A percentile compares a stretch with the other conserved stretches of the same genome.
Conservation (phyloP, 345 rosid genomes). For the Populus ilicifolia region DNA sequence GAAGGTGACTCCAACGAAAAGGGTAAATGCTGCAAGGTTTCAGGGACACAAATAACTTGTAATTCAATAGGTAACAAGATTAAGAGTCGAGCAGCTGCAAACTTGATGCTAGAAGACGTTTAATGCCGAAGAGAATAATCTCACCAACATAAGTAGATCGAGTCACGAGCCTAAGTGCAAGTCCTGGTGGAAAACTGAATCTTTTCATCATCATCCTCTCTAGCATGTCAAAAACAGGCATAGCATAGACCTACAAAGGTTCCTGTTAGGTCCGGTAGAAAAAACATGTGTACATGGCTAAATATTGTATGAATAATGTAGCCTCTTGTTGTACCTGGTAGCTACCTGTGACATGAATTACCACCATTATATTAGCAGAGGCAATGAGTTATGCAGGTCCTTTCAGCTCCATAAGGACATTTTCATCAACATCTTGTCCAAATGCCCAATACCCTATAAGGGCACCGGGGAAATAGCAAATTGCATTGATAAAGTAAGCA, state of each 20-base stretch:
- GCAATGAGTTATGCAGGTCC: constrained; percentile 88
- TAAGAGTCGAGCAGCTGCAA: not conserved
- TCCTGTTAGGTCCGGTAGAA: not conserved
- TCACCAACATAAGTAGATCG: constrained; percentile 85
- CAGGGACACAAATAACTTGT: not conserved
- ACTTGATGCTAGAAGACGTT: not conserved
- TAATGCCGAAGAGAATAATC: not conserved
- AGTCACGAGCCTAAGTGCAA: constrained; percentile 51
- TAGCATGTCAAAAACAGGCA: constrained; percentile 84
- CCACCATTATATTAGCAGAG: constrained; percentile 90
- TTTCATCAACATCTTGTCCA: constrained; percentile 77
- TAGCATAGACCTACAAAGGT: constrained; percentile 62
- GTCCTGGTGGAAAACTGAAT: constrained; percentile 54
- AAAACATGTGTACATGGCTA: not conserved
- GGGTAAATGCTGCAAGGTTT: constrained; percentile 61
- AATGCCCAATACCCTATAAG: constrained; percentile 78
- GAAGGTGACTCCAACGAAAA: constrained; percentile 77
- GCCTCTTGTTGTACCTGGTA: constrained; percentile 46
- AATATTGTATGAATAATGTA: not conserved
- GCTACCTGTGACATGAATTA: constrained; percentile 90
- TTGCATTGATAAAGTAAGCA: constrained; percentile 74
- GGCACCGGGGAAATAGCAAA: constrained; percentile 96
- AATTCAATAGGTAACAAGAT: not conserved
- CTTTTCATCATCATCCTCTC: constrained; percentile 55
- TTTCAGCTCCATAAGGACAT: constrained; percentile 58